A percentile compares a stretch with the other conserved stretches of the same genome.
These are phyloP conservation scores for Saturnispora bothae DNA, from an alignment of 805 yeast genomes.

Conservation along the genomic window DNA sequence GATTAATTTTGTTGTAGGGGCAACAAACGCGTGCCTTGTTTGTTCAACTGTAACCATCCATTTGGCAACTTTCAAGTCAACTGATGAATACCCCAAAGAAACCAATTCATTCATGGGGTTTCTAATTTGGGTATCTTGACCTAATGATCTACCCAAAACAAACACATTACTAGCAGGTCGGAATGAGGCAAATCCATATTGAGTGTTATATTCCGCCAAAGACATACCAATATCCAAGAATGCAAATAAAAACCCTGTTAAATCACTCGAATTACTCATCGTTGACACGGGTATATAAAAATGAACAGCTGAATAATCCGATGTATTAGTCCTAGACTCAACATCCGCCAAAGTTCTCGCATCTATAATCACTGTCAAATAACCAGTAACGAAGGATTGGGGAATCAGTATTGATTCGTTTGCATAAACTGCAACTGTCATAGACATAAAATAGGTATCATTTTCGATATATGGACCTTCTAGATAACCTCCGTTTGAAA, in stretches of 20 bases:
- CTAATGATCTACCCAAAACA: conserved; percentile 23
- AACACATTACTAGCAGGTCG: conserved; percentile 20
- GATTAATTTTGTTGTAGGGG: conserved; percentile 49
- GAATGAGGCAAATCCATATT: conserved; percentile 12
- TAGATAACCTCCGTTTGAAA: conserved; percentile 37
- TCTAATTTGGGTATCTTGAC: conserved; percentile 30
- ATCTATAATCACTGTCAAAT: conserved; percentile 48
- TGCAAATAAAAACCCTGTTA: conserved; percentile 31
- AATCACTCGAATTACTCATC: conserved; percentile 16
- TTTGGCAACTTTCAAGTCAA: conserved; percentile 31
- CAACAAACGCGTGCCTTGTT: conserved; percentile 42
- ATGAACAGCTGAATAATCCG: conserved; percentile 26
- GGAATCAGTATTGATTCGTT: conserved; percentile 57
- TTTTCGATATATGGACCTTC: conserved; percentile 55
- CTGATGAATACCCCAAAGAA: conserved; percentile 48
- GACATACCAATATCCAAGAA: conserved; percentile 27
- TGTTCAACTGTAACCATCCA: conserved; percentile 80
- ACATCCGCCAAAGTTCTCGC: conserved; percentile 21
- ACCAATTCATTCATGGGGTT: conserved; percentile 31
- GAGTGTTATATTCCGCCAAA: neutral
- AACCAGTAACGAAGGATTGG: conserved; percentile 58
- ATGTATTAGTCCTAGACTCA: conserved; percentile 23
- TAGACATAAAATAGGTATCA: conserved; percentile 47
- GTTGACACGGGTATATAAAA: conserved; percentile 19
- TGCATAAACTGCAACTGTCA: conserved; percentile 68